A percentile compares a stretch with the other conserved stretches of the same genome.
phyloP scores from a whole-genome alignment of 495 filamentous ascomycete species.

The Talaromyces borbonicus region DNA sequence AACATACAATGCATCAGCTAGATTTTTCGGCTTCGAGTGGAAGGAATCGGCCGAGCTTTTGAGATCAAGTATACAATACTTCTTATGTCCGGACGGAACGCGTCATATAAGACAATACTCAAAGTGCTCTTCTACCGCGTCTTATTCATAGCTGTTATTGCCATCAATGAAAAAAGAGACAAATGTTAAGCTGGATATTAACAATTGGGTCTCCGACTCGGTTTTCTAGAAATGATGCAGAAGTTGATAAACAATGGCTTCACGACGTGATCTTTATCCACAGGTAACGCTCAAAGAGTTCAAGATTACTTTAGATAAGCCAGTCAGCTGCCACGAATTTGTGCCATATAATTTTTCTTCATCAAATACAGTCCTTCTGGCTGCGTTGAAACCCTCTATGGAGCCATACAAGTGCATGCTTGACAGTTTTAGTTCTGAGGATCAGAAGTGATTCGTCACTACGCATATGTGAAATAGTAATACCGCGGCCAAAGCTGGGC shows the following conservation, averaged over 20 bases:
- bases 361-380: too few species aligned
- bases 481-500: slow-evolving; percentile 22
- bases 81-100: slow-evolving; percentile 23
- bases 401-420: slow-evolving; percentile 21
- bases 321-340: slow-evolving; percentile 30
- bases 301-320: slow-evolving; percentile 31
- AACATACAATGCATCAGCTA: slow-evolving; percentile 21
- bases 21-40: slow-evolving; percentile 32
- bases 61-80: slow-evolving; percentile 28
- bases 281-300: slow-evolving; percentile 25
- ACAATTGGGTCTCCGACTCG: slow-evolving; percentile 20
- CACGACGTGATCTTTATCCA: slow-evolving; percentile 32
- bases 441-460: slow-evolving; percentile 25
- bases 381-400: slow-evolving; percentile 24
- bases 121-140: slow-evolving; percentile 17
- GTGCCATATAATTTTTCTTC: too few species aligned
- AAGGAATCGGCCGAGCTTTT: slow-evolving; percentile 31
- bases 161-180: slow-evolving; percentile 20
- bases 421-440: slow-evolving; percentile 13
- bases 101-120: slow-evolving; percentile 20
- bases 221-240: slow-evolving; percentile 21
- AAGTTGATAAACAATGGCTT: slow-evolving; percentile 30
- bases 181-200: slow-evolving; percentile 19
- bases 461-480: slow-evolving; percentile 33
- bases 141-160: slow-evolving; percentile 36